These are phyloP conservation scores for Colletotrichum graminicola DNA, from an alignment of 2,329 filamentous ascomycete genomes.

Conservation along the genomic window DNA sequence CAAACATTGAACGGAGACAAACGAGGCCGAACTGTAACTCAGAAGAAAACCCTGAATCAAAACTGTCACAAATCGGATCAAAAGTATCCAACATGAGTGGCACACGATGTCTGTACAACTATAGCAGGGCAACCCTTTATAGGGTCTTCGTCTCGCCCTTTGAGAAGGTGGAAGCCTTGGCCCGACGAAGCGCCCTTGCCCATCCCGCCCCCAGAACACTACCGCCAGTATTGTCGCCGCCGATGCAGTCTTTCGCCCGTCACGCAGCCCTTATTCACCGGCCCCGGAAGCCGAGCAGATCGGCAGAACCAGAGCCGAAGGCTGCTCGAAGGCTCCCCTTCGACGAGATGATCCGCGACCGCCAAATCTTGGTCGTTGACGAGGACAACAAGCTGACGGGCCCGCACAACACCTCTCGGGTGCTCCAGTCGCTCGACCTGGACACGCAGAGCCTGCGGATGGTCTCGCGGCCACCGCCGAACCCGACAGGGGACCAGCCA, in stretches of 20 bases:
- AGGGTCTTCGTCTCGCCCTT: constrained; percentile 59
- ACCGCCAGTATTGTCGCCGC: not conserved
- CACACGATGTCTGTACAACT: constrained; percentile 56
- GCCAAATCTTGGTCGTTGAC: constrained; percentile 57
- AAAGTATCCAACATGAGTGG: constrained; percentile 57
- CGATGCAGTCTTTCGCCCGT: constrained; percentile 21
- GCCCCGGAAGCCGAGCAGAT: constrained; percentile 19
- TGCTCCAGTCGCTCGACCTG: constrained; percentile 57
- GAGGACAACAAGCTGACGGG: constrained; percentile 54
- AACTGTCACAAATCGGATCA: not conserved
- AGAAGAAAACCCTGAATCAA: constrained; percentile 1
- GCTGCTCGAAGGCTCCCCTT: not conserved
- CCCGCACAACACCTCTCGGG: constrained; percentile 52
- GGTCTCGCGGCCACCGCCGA: constrained; percentile 44
- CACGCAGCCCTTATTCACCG: constrained; percentile 21
- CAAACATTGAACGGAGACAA: constrained; percentile 3
- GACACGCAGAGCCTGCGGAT: constrained; percentile 56
- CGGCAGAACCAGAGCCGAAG: not conserved
- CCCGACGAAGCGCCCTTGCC: constrained; percentile 44
- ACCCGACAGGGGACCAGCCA: constrained; percentile 44
- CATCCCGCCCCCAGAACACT: constrained; percentile 14
- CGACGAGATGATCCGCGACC: constrained; percentile 60
- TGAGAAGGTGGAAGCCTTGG: constrained; percentile 47
- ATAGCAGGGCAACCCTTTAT: constrained; percentile 60
- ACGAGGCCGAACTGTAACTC: not conserved